Conservation (phyloP, 2,329 filamentous ascomycete genomes). For the Graphilbum fragrans region DNA sequence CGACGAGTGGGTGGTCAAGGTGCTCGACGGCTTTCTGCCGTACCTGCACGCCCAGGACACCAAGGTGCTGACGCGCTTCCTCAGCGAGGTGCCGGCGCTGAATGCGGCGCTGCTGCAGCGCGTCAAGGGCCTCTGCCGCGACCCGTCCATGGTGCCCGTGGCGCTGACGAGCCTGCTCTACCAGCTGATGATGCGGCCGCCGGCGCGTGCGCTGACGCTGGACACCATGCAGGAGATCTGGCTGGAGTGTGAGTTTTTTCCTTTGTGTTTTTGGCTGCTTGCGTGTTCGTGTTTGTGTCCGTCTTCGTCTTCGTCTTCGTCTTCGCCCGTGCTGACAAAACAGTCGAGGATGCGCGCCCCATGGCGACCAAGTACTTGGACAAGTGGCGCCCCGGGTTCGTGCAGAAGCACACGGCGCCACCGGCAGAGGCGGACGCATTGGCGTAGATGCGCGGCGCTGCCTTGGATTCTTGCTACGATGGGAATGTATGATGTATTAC, state of each 20-base stretch:
- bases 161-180: conserved; percentile 55
- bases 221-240: conserved; percentile 56
- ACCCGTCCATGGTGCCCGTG: conserved; percentile 51
- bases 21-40: conserved; percentile 81
- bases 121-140: conserved; percentile 55
- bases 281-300: neutral
- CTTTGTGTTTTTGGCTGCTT: neutral
- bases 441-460: no score
- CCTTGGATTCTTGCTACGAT: no score
- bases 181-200: conserved; percentile 55
- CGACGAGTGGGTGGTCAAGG: conserved; percentile 62
- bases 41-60: conserved; percentile 80
- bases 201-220: conserved; percentile 48
- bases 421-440: neutral
- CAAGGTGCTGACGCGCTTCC: conserved; percentile 76
- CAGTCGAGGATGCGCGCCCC: conserved; percentile 50
- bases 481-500: no score
- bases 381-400: conserved; percentile 46
- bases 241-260: conserved; percentile 45
- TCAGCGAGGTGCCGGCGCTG: conserved; percentile 82
- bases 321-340: neutral
- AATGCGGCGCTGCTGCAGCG: conserved; percentile 59
- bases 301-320: neutral
- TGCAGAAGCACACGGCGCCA: conserved; percentile 20
- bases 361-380: conserved; percentile 50